Percentiles rank a stretch among this genome's conserved stretches.
These are phyloP conservation scores for Suillus ampliporus DNA, from an alignment of 768 basidiomycete genomes.

Conservation along the genomic window DNA sequence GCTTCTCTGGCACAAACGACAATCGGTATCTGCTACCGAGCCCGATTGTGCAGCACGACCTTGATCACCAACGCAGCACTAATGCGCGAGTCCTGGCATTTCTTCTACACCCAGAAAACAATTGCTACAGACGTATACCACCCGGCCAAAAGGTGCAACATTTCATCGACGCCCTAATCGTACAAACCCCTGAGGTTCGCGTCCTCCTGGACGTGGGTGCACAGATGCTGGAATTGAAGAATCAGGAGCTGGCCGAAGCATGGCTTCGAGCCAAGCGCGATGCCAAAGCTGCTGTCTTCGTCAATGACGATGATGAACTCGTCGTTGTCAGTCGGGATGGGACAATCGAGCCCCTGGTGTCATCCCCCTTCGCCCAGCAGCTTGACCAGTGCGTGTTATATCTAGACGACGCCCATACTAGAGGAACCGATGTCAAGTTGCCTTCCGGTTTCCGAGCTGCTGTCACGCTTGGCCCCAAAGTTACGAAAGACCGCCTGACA, in stretches of 20 bases:
- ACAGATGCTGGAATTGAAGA: not conserved
- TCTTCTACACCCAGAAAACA: slow-evolving; percentile 33
- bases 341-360: not conserved
- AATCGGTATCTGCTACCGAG: slow-evolving; percentile 25
- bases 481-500: slow-evolving; percentile 49
- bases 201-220: not conserved
- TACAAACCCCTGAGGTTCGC: slow-evolving; percentile 42
- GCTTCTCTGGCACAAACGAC: slow-evolving; percentile 38
- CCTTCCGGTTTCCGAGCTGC: slow-evolving; percentile 46
- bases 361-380: not conserved
- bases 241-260: not conserved
- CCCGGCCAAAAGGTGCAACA: slow-evolving; percentile 21
- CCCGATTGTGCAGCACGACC: slow-evolving; percentile 1
- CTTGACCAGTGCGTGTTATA: not conserved
- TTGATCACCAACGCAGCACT: not conserved
- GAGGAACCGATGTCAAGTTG: slow-evolving; percentile 39
- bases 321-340: not conserved
- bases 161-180: slow-evolving; percentile 37
- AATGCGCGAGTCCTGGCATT: slow-evolving; percentile 21
- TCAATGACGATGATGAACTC: not conserved
- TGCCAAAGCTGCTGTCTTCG: not conserved
- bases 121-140: slow-evolving; percentile 16
- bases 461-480: slow-evolving; percentile 54
- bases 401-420: not conserved
- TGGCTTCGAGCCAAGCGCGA: not conserved